These are phyloP conservation scores for Puya raimondii DNA, from an alignment of 176 grass and related monocot genomes.

Conservation along the genomic window DNA sequence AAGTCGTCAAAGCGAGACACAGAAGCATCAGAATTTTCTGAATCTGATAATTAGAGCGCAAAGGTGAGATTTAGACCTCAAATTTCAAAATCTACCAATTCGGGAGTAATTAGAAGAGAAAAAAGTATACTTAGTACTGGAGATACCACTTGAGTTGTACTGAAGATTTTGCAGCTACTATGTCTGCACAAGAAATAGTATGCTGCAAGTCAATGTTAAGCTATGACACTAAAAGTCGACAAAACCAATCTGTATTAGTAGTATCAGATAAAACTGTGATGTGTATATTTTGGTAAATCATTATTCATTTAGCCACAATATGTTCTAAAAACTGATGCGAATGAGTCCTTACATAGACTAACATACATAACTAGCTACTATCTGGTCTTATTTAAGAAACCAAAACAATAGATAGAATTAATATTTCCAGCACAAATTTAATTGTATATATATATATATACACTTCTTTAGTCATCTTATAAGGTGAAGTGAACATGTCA, in stretches of 20 bases:
- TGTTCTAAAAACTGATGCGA: not conserved
- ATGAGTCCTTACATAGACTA: not conserved
- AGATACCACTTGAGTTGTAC: constrained; percentile 29
- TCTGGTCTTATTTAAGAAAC: too few relatives aligned
- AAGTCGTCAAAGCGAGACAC: constrained; percentile 28
- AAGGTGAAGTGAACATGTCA: too few relatives aligned
- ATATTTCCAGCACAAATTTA: too few relatives aligned
- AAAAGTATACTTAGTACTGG: constrained; percentile 23
- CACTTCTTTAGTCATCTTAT: too few relatives aligned
- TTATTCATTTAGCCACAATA: not conserved
- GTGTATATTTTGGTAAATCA: not conserved
- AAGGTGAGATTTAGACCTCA: not conserved
- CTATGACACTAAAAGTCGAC: not conserved
- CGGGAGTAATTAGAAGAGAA: constrained; percentile 13
- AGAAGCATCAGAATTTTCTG: constrained; percentile 4
- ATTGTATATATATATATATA: too few relatives aligned
- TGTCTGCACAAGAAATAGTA: constrained; percentile 23
- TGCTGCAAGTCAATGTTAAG: not conserved
- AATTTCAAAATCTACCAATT: constrained; percentile 5
- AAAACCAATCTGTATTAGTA: not conserved
- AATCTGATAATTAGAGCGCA: constrained; percentile 25
- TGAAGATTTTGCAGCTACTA: constrained; percentile 10
- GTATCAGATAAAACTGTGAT: not conserved
- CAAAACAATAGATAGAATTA: too few relatives aligned
- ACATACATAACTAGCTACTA: too few relatives aligned